A percentile compares a stretch with the other conserved stretches of the same genome.
Conservation (phyloP, 2,329 filamentous ascomycete species). For the Alternaria sp. region DNA sequence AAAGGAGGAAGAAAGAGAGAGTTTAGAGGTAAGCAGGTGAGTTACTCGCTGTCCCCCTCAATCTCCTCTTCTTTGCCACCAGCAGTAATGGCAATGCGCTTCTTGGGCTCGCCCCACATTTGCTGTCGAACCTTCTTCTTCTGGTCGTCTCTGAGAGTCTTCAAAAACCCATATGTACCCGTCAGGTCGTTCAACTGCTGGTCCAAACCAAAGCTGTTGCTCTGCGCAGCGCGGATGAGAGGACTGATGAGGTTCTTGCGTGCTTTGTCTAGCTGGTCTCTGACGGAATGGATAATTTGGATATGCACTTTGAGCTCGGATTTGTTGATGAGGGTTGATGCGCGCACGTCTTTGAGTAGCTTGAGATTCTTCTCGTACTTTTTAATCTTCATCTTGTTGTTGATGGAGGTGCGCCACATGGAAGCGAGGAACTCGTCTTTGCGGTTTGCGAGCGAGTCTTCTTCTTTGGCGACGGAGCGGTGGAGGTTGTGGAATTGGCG, state of each 20-base stretch:
- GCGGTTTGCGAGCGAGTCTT: constrained; percentile 77
- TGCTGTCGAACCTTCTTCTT: constrained; percentile 84
- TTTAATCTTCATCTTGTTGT: constrained; percentile 74
- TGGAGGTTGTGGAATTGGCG: constrained; percentile 88
- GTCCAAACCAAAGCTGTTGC: constrained; percentile 75
- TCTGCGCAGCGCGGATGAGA: constrained; percentile 73
- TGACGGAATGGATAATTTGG: constrained; percentile 79
- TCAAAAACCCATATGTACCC: constrained; percentile 78
- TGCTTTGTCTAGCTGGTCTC: constrained; percentile 84
- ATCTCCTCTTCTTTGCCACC: constrained; percentile 24
- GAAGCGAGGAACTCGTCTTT: constrained; percentile 82
- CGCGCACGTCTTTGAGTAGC: constrained; percentile 77
- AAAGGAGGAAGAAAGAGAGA: neutral
- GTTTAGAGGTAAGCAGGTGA: neutral
- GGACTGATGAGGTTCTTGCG: constrained; percentile 84
- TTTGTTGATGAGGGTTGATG: constrained; percentile 87
- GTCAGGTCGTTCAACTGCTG: constrained; percentile 86
- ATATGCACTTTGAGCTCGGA: constrained; percentile 86
- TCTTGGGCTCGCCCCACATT: constrained; percentile 58
- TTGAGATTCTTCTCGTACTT: constrained; percentile 92
- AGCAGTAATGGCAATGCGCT: constrained; percentile 35
- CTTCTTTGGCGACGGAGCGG: constrained; percentile 82
- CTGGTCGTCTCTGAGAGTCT: constrained; percentile 76
- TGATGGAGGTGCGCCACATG: constrained; percentile 85
- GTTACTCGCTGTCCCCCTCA: constrained; percentile 8